Conservation (phyloP, 768 basidiomycete species). For the Boletus fagicola region DNA sequence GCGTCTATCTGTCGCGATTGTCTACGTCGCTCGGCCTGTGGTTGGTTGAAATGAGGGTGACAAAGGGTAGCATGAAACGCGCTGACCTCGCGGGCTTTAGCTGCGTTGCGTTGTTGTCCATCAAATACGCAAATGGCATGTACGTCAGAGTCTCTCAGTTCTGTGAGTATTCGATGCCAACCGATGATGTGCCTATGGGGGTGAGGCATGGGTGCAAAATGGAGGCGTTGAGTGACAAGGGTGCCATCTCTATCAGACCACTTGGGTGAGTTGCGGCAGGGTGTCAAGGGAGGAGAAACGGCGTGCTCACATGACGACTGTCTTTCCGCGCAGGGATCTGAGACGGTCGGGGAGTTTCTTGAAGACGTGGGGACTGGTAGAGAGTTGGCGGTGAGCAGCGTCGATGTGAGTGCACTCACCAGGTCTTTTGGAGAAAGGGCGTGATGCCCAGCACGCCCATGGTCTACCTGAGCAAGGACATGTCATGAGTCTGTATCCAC, state of each 20-base stretch:
- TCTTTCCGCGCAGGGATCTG: constrained; percentile 59
- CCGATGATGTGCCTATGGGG: constrained; percentile 68
- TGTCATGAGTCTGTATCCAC: background rate
- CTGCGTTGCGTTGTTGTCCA: constrained; percentile 60
- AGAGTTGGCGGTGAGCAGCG: background rate
- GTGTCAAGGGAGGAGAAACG: background rate
- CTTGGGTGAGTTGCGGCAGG: background rate
- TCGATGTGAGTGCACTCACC: constrained; percentile 37
- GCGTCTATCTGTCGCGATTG: constrained; percentile 46
- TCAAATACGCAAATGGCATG: constrained; percentile 78
- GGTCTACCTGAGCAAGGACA: background rate
- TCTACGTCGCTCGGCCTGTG: constrained; percentile 55
- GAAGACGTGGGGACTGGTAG: constrained; percentile 60
- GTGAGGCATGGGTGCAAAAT: constrained; percentile 67
- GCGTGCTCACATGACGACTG: constrained; percentile 63
- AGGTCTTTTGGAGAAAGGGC: constrained; percentile 67
- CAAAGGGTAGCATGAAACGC: background rate
- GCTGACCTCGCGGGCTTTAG: constrained; percentile 71
- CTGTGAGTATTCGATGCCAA: constrained; percentile 70
- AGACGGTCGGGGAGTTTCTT: constrained; percentile 64
- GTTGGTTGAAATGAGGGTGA: constrained; percentile 3
- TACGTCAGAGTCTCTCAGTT: constrained; percentile 56
- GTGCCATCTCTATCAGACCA: constrained; percentile 69
- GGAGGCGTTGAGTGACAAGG: constrained; percentile 78
- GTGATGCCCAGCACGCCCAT: constrained; percentile 76